phyloP scores from a whole-genome alignment of 805 yeast genomes.

The Phaffomyces opuntiae region DNA sequence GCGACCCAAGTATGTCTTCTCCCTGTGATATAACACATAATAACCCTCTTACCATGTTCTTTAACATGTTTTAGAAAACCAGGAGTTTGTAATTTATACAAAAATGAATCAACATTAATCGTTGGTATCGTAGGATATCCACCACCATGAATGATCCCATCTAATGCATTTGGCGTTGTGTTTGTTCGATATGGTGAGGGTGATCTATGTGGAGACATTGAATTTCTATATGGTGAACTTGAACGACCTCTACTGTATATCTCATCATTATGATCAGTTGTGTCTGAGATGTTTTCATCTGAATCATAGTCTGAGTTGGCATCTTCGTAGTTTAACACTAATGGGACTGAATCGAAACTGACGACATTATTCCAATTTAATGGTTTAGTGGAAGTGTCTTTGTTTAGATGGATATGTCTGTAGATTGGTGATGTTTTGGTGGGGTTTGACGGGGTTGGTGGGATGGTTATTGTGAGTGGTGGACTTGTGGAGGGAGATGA shows the following conservation, averaged over 20 bases:
- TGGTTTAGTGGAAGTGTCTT: too few species aligned
- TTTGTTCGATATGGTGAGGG: constrained; percentile 1
- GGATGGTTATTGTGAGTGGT: too few species aligned
- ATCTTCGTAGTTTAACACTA: constrained; percentile 3
- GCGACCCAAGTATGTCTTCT: constrained; percentile 61
- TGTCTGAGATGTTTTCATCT: background rate
- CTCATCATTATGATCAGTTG: background rate
- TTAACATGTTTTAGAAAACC: constrained; percentile 1
- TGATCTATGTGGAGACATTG: too few species aligned
- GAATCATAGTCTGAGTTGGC: background rate
- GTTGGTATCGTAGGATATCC: constrained; percentile 20
- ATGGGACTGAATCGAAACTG: constrained; percentile 6
- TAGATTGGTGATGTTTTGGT: background rate
- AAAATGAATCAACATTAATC: constrained; percentile 11
- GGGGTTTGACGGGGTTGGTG: too few species aligned
- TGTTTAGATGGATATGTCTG: background rate
- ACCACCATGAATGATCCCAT: constrained; percentile 15
- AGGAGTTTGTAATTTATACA: constrained; percentile 2
- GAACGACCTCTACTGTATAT: background rate
- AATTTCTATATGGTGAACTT: background rate
- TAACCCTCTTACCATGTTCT: constrained; percentile 32
- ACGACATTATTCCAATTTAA: constrained; percentile 2
- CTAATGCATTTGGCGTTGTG: background rate
- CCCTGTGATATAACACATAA: constrained; percentile 47
- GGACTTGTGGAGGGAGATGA: too few species aligned